Evolutionary conservation across 2,329 filamentous ascomycete species (phyloP), one percentile per base, ranked within the genome.

Genomic region (Plenodomus lindquistii): DNA sequence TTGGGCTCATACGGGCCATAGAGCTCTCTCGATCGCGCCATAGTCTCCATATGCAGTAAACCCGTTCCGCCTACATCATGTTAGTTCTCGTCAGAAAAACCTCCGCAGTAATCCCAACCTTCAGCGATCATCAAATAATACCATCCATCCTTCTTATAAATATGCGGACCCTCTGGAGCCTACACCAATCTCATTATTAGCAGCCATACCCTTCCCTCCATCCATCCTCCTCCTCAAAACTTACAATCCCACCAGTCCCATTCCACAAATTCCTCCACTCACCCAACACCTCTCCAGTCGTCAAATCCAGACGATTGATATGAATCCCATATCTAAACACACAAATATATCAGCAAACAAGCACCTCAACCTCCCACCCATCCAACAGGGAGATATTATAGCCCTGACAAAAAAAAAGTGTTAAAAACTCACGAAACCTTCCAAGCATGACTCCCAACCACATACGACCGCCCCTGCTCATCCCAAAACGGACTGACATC

Each of bases 401-500:
- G n/a, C n/a, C n/a, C n/a, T n/a, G n/a, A n/a, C n/a, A n/a, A n/a
- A n/a, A n/a, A n/a, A n/a, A n/a, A n/a, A n/a, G n/a, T n/a, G n/a
- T 17, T 37, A 22, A 17, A 11, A 4, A 27, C 48, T 46, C 21
- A 47, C 44, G 48, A 43, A 7, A 51, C 29, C 24, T 52, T 57
- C 51, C 53, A 67, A 2, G 59, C 55, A 59, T 67, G 63, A 3
- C 62, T 60, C 11, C 56, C 73, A 2, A 61, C 60, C 15, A 82
- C 74, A 44, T 83, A 84, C 0, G 75, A 69, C 44, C 75, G 79
- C 0, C 81, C 81, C 37, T 83, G 77, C 0, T 76, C 74, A 44
- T 84, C 78, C 78, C 81, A 84, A 54, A 81, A 79, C 17, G 77
- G 77, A 27, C 74, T 77, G 0, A 81, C 77, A 43, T 85, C 82